Evolutionary conservation across 768 basidiomycete species (phyloP), one percentile per base, ranked within the genome.

Genomic region (Auriscalpium orientale): DNA sequence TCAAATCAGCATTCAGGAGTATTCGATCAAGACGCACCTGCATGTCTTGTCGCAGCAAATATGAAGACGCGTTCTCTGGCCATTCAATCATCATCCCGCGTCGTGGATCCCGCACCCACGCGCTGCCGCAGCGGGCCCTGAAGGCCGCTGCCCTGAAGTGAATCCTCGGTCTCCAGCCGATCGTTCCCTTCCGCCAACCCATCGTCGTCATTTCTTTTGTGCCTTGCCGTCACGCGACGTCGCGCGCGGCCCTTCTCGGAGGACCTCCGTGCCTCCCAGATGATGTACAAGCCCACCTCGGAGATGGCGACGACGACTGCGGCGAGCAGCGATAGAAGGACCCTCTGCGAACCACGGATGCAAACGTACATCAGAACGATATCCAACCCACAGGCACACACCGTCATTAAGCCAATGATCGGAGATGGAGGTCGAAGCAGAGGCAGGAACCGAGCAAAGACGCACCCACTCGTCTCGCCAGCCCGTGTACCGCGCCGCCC

Each of bases 401-500:
- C 28, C 28, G 28, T 28, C 28, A 28, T 28, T 28, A 28, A 28
- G 28, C 28, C 28, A 28, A 28, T 28, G 28, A 28, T 28, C 28
- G 28, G 28, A 28, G 28, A 2, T 28, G 28, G 28, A 28, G 28
- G 28, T 28, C 28, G 28, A 28, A 28, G 28, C 28, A 7, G 2
- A 28, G 28, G 28, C 28, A 28, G 28, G 28, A 28, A 22, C 12
- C 43, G 33, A 37, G 21, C 37, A 21, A 54, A 52, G 5, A 71
- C 87, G 54, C 65, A 89, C 90, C 85, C 85, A 89, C 76, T 91
- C 90, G 56, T 83, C 72, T 55, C 69, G 78, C 85, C 87, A 84
- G 1, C 79, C 76, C 8, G 80, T 75, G 61, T 72, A 74, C 49
- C 79, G 80, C 43, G 87, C 81, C 21, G 82, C 88, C 81, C 83